A percentile compares a stretch with the other conserved stretches of the same genome.
Evolutionary conservation across 179 eudicot species (phyloP).

Genomic region (Patellifolia procumbens): DNA sequence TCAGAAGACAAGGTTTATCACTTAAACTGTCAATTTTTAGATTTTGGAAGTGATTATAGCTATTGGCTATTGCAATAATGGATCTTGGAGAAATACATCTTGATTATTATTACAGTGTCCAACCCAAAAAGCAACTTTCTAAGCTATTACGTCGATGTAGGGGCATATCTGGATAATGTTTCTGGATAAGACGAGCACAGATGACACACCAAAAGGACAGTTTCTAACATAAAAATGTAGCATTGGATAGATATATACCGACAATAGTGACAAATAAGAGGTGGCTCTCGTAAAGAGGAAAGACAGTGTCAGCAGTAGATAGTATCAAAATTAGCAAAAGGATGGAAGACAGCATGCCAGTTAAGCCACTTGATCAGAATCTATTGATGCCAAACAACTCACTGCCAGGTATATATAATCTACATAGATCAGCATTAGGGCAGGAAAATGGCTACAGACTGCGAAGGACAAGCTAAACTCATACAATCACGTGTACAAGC

Average conservation of each 20-base stretch:
- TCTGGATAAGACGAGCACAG: not conserved
- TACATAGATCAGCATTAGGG: not conserved
- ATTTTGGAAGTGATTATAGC: not conserved
- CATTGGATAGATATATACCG: not conserved
- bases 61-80: not conserved
- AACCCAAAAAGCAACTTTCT: not conserved
- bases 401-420: not conserved
- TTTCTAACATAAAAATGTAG: not conserved
- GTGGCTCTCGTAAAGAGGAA: not conserved
- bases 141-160: not conserved
- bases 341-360: not conserved
- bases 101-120: not conserved
- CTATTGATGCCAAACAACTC: not conserved
- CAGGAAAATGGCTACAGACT: not conserved
- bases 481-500: not conserved
- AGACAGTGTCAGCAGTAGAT: not conserved
- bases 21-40: not conserved
- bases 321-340: not conserved
- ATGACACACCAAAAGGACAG: not conserved
- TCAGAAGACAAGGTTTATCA: conserved; percentile 3
- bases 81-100: not conserved
- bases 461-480: not conserved
- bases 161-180: not conserved
- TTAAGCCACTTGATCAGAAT: not conserved
- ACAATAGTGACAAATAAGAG: not conserved